Conservation (phyloP, 306 rosid species). For the Potentilla sterilis region DNA sequence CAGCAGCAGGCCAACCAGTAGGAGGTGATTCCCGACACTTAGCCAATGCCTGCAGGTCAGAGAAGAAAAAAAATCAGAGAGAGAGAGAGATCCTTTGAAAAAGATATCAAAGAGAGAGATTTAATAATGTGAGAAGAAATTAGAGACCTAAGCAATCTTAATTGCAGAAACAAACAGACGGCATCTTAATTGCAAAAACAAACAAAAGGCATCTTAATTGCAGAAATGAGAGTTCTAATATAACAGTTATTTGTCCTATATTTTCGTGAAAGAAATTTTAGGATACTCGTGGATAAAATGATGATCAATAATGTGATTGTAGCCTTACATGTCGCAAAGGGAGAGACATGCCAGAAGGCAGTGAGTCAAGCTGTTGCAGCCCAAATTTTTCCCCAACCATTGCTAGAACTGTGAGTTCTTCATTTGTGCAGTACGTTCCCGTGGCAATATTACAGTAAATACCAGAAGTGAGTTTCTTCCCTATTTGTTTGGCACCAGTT, state of each 20-base stretch:
- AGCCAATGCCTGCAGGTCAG: slow-evolving; percentile 75
- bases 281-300: slow-evolving; percentile 4
- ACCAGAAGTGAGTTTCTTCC: slow-evolving; percentile 81
- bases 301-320: not conserved
- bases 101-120: slow-evolving; percentile 8
- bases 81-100: slow-evolving; percentile 17
- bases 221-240: not conserved
- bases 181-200: not conserved
- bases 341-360: slow-evolving; percentile 94
- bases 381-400: slow-evolving; percentile 99
- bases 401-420: slow-evolving; percentile 84
- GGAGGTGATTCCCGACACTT: slow-evolving; percentile 98
- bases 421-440: slow-evolving; percentile 78
- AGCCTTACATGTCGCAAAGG: slow-evolving; percentile 84
- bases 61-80: slow-evolving; percentile 25
- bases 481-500: slow-evolving; percentile 70
- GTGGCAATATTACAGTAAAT: slow-evolving; percentile 63
- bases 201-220: not conserved
- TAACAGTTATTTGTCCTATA: not conserved
- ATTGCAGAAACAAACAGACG: not conserved
- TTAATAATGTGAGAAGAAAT: slow-evolving; percentile 14
- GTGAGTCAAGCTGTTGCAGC: slow-evolving; percentile 83
- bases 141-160: slow-evolving; percentile 6
- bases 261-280: not conserved
- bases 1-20: slow-evolving; percentile 92